phyloP scores from a whole-genome alignment of 495 filamentous ascomycete genomes.

The Monascus purpureus region DNA sequence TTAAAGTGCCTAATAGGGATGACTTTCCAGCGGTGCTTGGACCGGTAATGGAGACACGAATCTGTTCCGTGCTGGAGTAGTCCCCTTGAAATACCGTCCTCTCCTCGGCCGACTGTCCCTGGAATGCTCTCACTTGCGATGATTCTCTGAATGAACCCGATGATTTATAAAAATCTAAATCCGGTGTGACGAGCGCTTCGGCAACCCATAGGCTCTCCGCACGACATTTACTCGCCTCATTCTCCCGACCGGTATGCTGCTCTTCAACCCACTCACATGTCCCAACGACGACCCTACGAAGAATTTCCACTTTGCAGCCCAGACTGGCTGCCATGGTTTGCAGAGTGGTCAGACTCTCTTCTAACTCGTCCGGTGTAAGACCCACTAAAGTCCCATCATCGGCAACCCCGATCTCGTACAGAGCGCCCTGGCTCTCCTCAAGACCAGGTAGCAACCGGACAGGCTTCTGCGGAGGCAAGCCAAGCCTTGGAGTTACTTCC shows the following conservation, averaged over 20 bases:
- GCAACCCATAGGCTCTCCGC: slow-evolving; percentile 67
- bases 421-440: slow-evolving; percentile 80
- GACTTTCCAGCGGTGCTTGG: slow-evolving; percentile 92
- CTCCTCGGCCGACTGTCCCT: not conserved
- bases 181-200: slow-evolving; percentile 65
- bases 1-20: slow-evolving; percentile 74
- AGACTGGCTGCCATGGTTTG: slow-evolving; percentile 82
- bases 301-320: slow-evolving; percentile 74
- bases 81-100: slow-evolving; percentile 9
- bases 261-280: slow-evolving; percentile 64
- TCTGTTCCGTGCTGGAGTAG: slow-evolving; percentile 46
- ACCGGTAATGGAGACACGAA: slow-evolving; percentile 83
- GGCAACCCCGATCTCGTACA: slow-evolving; percentile 93
- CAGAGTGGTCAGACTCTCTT: slow-evolving; percentile 74
- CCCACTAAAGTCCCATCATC: slow-evolving; percentile 90
- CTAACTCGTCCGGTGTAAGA: slow-evolving; percentile 77
- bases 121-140: slow-evolving; percentile 2
- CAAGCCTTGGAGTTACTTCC: slow-evolving; percentile 40
- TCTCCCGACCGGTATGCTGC: slow-evolving; percentile 7
- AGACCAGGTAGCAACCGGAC: slow-evolving; percentile 61
- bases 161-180: slow-evolving; percentile 31
- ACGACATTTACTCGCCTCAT: slow-evolving; percentile 13
- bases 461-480: slow-evolving; percentile 41
- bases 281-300: slow-evolving; percentile 74
- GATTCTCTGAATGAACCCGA: slow-evolving; percentile 1